phyloP scores from a whole-genome alignment of 2,329 filamentous ascomycete genomes.

The Clarireedia paspali region DNA sequence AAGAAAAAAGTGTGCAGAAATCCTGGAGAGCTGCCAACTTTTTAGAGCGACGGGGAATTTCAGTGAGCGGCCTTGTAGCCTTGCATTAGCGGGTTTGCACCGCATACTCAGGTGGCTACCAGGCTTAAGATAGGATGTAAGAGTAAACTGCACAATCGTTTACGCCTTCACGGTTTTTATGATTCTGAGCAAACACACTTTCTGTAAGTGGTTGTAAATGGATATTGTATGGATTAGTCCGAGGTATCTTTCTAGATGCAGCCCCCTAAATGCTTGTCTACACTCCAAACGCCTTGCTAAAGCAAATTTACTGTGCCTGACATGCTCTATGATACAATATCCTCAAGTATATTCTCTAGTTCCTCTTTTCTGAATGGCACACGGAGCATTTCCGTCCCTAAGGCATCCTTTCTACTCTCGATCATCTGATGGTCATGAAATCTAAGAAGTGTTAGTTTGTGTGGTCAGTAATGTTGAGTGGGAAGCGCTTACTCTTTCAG shows the following conservation, averaged over 20 bases:
- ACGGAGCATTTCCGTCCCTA: constrained; percentile 78
- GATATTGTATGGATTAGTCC: too few relatives aligned
- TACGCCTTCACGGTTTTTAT: too few relatives aligned
- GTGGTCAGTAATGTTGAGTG: constrained; percentile 20
- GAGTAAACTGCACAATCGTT: too few relatives aligned
- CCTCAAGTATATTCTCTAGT: constrained; percentile 80
- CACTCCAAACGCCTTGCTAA: constrained; percentile 10
- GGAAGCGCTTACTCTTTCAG: constrained; percentile 68
- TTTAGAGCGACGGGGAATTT: too few relatives aligned
- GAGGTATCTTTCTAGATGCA: not conserved
- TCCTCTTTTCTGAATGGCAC: constrained; percentile 84
- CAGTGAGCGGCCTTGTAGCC: too few relatives aligned
- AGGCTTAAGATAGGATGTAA: too few relatives aligned
- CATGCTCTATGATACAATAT: constrained; percentile 35
- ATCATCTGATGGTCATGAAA: constrained; percentile 99
- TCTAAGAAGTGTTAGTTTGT: constrained; percentile 32
- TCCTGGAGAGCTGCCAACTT: not conserved
- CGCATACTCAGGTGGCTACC: too few relatives aligned
- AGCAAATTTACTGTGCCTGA: constrained; percentile 2
- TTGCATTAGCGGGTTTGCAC: too few relatives aligned
- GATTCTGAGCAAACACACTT: too few relatives aligned
- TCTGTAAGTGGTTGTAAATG: too few relatives aligned
- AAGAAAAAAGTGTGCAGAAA: not conserved
- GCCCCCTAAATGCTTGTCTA: not conserved
- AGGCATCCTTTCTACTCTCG: constrained; percentile 73